These are phyloP conservation scores for Eragrostis tef DNA, from an alignment of 202 grass and related monocot genomes.

Conservation along the genomic window DNA sequence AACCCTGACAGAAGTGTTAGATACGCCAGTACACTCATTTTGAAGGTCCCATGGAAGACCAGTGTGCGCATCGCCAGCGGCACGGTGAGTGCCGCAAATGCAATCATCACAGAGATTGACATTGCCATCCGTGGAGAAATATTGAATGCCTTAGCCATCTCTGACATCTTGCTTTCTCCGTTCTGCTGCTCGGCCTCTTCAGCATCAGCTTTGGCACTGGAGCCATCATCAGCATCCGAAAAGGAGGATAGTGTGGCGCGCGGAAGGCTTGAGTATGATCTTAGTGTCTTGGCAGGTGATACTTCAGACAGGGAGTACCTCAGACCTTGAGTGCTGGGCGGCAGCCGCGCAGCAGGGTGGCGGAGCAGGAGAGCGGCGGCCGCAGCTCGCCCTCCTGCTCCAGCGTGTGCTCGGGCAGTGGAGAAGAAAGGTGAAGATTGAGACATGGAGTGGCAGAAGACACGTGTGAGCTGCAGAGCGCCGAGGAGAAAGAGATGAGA, in stretches of 20 bases:
- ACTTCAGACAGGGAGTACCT: slow-evolving; percentile 25
- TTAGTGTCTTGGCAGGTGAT: slow-evolving; percentile 41
- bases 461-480: slow-evolving; percentile 10
- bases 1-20: slow-evolving; percentile 77
- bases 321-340: slow-evolving; percentile 29
- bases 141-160: slow-evolving; percentile 84
- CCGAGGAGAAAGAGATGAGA: slow-evolving; percentile 27
- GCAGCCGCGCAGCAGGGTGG: slow-evolving; percentile 42
- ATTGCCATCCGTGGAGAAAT: slow-evolving; percentile 75
- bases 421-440: slow-evolving; percentile 71
- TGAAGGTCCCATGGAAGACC: slow-evolving; percentile 54
- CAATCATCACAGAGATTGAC: slow-evolving; percentile 65
- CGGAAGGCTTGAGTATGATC: slow-evolving; percentile 22
- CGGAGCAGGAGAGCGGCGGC: slow-evolving; percentile 58
- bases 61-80: slow-evolving; percentile 74
- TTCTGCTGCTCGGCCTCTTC: slow-evolving; percentile 27
- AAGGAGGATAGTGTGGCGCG: slow-evolving; percentile 66
- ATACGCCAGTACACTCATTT: slow-evolving; percentile 69
- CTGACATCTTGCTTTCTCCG: slow-evolving; percentile 48
- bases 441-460: slow-evolving; percentile 55
- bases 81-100: slow-evolving; percentile 69
- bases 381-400: slow-evolving; percentile 56
- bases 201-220: no score
- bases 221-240: slow-evolving; percentile 45
- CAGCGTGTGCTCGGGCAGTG: slow-evolving; percentile 46